Evolutionary conservation across 1,284 basidiomycete genomes (phyloP).

Genomic region (Boletus sp.): DNA sequence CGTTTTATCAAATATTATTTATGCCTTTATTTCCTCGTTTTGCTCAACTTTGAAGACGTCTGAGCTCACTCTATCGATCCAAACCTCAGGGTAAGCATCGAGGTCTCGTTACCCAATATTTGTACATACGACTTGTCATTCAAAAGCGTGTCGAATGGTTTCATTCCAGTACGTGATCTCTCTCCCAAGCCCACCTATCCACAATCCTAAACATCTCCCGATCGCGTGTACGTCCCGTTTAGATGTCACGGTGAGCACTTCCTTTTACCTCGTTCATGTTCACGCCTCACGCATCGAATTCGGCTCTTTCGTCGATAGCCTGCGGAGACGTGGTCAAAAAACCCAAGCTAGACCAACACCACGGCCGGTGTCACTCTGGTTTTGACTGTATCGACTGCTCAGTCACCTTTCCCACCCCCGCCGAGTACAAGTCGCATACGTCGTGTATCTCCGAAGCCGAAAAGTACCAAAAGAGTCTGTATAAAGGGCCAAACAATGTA

Average conservation of each 20-base stretch:
- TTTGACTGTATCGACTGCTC: conserved; percentile 90
- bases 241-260: conserved; percentile 22
- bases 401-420: conserved; percentile 69
- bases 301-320: conserved; percentile 25
- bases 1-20: neutral
- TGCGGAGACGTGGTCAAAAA: conserved; percentile 89
- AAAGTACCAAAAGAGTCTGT: conserved; percentile 85
- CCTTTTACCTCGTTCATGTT: neutral
- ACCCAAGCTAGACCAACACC: conserved; percentile 79
- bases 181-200: neutral
- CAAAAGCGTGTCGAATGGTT: conserved; percentile 21
- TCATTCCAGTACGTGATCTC: conserved; percentile 31
- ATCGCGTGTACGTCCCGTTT: neutral
- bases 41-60: too few species aligned
- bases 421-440: conserved; percentile 80
- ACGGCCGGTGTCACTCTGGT: conserved; percentile 53
- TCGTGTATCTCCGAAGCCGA: conserved; percentile 86
- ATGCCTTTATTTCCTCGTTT: too few species aligned
- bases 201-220: neutral
- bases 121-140: neutral
- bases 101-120: conserved; percentile 34
- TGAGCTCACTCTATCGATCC: neutral
- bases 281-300: neutral
- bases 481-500: conserved; percentile 36
- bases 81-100: neutral